Evolutionary conservation across 2,329 filamentous ascomycete species (phyloP), one percentile per base, ranked within the genome.

Genomic region (Zasmidium cellare): DNA sequence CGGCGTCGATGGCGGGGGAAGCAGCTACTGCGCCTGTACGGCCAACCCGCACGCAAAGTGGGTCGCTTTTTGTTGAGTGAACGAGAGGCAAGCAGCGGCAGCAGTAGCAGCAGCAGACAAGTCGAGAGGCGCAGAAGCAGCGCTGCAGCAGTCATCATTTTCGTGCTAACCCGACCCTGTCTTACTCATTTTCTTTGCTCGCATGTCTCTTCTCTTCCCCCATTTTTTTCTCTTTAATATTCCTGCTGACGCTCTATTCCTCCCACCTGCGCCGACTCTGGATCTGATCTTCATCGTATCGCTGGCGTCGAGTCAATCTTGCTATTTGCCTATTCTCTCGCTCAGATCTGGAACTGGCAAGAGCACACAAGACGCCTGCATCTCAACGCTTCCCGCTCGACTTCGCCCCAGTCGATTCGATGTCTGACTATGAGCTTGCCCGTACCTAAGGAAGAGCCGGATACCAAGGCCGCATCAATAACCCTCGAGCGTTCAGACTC

Each of bases 391-490:
- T 22, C 46, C 46, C 20, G 14, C 16, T 12, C 46, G 16, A 2
- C 46, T 49, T 18, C 7, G 14, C 22, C 19, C 22, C 16, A 18
- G 35, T n/a, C 35, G 48, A 44, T 28, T 51, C 47, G 14, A 62
- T 60, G 49, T 20, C 51, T 20, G 56, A 63, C n/a, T 22, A 66
- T 66, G 64, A 61, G 58, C 51, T 54, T 60, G 28, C 50, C 58
- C n/a, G 12, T 31, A 20, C 45, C 62, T 16, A 58, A 55, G 49
- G 16, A 51, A 28, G 56, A 66, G 46, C 25, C 55, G 41, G 47
- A 56, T 28, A 46, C 55, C 46, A 60, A 60, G 44, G 48, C 48
- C 24, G 44, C 47, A 28, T 50, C 51, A 16, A 18, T 51, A 9
- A 41, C 56, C 14, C 41, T 41, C 23, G 57, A 51, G 24, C 12